Conservation (phyloP, 2,329 filamentous ascomycete genomes). For the Ophiostoma piceae region DNA sequence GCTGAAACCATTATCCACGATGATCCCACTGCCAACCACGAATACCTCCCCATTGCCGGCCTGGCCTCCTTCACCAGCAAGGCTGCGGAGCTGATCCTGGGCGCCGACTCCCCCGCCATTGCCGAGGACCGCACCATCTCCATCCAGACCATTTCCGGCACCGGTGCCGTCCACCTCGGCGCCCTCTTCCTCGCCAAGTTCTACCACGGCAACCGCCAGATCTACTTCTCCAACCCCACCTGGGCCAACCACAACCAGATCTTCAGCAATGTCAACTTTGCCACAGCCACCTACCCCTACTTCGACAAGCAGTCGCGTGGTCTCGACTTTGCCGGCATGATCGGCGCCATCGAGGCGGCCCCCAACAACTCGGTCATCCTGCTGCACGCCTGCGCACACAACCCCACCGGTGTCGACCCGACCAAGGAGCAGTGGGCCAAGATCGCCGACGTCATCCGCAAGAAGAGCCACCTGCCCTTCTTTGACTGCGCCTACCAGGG, state of each 20-base stretch:
- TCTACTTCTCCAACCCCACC: slow-evolving; percentile 91
- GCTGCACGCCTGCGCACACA: slow-evolving; percentile 93
- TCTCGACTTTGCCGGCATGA: slow-evolving; percentile 88
- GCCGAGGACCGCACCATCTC: slow-evolving; percentile 74
- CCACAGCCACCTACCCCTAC: slow-evolving; percentile 83
- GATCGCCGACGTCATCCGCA: slow-evolving; percentile 69
- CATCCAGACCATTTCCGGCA: slow-evolving; percentile 94
- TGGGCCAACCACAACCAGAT: slow-evolving; percentile 99
- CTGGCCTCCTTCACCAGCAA: slow-evolving; percentile 79
- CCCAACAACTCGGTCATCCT: slow-evolving; percentile 79
- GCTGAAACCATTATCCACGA: slow-evolving; percentile 84
- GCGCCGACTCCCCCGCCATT: slow-evolving; percentile 72
- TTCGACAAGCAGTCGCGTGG: slow-evolving; percentile 85
- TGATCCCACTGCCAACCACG: slow-evolving; percentile 90
- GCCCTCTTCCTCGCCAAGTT: slow-evolving; percentile 92
- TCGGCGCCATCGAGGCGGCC: slow-evolving; percentile 62
- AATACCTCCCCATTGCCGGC: slow-evolving; percentile 95
- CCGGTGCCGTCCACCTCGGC: slow-evolving; percentile 88
- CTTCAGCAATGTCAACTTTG: slow-evolving; percentile 81
- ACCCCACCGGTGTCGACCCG: slow-evolving; percentile 94
- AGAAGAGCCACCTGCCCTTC: slow-evolving; percentile 89
- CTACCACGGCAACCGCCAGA: slow-evolving; percentile 67
- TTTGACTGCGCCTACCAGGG: slow-evolving; percentile 98
- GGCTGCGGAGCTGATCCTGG: slow-evolving; percentile 85
- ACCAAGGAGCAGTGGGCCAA: slow-evolving; percentile 92